phyloP scores from a whole-genome alignment of 2,329 filamentous ascomycete species.

The Emmonsiellopsis sp. region DNA sequence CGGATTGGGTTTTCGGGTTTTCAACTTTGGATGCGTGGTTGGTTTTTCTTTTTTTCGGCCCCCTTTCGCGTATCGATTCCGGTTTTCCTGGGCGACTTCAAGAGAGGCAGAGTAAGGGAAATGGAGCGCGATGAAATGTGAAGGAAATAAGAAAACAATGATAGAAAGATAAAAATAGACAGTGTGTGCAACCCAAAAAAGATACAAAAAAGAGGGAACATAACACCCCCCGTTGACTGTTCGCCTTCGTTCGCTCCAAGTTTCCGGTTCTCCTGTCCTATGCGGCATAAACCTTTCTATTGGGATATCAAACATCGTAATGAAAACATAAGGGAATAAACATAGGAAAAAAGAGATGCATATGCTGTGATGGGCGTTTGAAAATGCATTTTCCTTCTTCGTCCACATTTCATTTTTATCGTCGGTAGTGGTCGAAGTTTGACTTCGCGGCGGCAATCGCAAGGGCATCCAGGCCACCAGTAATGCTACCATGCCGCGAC shows the following conservation, averaged over 20 bases:
- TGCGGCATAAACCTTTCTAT: neutral
- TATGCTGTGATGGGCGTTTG: neutral
- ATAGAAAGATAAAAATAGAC: neutral
- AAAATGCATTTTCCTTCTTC: neutral
- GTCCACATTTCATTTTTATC: neutral
- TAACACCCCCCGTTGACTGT: neutral
- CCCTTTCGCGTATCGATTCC: no score
- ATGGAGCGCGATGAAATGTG: no score
- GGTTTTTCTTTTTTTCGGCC: no score
- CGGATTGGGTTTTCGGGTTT: no score
- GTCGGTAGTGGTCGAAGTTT: neutral
- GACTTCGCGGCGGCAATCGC: conserved; percentile 7
- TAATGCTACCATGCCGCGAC: conserved; percentile 5
- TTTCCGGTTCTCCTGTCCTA: neutral
- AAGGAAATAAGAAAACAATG: no score
- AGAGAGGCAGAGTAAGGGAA: no score
- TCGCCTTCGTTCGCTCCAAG: neutral
- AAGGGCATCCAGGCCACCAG: conserved; percentile 6
- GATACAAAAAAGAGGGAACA: neutral
- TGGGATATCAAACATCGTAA: neutral
- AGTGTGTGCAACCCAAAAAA: neutral
- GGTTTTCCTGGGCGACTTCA: no score
- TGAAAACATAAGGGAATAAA: conserved; percentile 3
- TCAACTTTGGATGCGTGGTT: no score
- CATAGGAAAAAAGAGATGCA: conserved; percentile 7